Evolutionary conservation across 1,284 basidiomycete genomes (phyloP).

Genomic region (Rhodotorula sp.): DNA sequence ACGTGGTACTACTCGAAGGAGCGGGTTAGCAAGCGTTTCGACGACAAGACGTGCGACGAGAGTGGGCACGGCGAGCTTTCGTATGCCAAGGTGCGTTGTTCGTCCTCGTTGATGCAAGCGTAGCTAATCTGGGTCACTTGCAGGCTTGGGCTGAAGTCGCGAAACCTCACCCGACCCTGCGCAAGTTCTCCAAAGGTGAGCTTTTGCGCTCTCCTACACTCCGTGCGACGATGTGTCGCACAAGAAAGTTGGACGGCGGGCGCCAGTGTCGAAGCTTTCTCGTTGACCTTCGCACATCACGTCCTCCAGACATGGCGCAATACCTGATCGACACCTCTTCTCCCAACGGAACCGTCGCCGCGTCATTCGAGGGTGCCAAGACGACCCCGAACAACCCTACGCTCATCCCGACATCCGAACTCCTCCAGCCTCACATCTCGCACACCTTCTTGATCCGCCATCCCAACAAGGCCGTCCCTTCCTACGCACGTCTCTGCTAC

Average conservation of each 20-base stretch:
- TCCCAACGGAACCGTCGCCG: slow-evolving; percentile 17
- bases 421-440: slow-evolving; percentile 77
- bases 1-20: slow-evolving; percentile 38
- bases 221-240: not conserved
- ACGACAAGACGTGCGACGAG: slow-evolving; percentile 26
- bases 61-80: slow-evolving; percentile 34
- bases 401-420: slow-evolving; percentile 58
- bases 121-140: not conserved
- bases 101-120: not conserved
- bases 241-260: no score
- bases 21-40: slow-evolving; percentile 36
- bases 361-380: slow-evolving; percentile 5
- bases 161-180: slow-evolving; percentile 17
- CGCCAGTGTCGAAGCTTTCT: not conserved
- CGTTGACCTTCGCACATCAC: not conserved
- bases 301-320: slow-evolving; percentile 40
- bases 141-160: slow-evolving; percentile 39
- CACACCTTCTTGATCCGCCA: slow-evolving; percentile 69
- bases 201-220: not conserved
- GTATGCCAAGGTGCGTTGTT: slow-evolving; percentile 36
- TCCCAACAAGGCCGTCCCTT: slow-evolving; percentile 51
- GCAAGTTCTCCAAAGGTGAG: slow-evolving; percentile 39
- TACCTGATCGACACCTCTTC: slow-evolving; percentile 38
- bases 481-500: slow-evolving; percentile 42
- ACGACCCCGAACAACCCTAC: slow-evolving; percentile 37